Percentiles rank a stretch among this genome's conserved stretches.
phyloP scores from a whole-genome alignment of 768 basidiomycete species.

The Plicaturopsis crispa region DNA sequence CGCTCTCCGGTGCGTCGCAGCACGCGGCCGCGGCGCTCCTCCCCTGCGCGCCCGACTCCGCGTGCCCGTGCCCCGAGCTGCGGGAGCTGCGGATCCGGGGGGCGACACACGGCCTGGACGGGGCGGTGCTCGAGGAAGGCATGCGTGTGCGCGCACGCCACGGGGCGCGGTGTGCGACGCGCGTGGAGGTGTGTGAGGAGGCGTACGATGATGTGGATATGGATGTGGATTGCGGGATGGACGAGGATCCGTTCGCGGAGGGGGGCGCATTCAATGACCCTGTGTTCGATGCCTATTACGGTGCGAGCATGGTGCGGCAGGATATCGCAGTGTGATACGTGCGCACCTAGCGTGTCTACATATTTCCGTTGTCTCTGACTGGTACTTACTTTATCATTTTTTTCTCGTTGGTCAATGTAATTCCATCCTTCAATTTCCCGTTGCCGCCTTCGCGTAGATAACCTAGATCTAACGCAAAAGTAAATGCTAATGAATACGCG shows the following conservation, averaged over 20 bases:
- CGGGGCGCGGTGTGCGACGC: conserved; percentile 6
- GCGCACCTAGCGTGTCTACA: no score
- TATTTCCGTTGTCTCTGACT: no score
- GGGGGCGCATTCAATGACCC: conserved; percentile 31
- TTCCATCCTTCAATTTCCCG: no score
- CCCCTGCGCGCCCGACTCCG: conserved; percentile 11
- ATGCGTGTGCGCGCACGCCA: conserved; percentile 12
- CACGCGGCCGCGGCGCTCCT: conserved; percentile 11
- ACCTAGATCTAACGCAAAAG: no score
- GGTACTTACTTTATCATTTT: no score
- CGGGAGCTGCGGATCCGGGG: conserved; percentile 10
- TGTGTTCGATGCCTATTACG: conserved; percentile 20
- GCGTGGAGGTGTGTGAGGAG: no score
- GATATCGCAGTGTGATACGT: no score
- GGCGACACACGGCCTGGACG: conserved; percentile 10
- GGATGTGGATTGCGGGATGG: conserved; percentile 5
- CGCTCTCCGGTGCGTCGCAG: conserved; percentile 13
- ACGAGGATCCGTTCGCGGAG: conserved; percentile 17
- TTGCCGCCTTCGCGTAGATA: no score
- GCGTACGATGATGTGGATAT: background rate
- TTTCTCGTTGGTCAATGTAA: no score
- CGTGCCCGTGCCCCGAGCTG: conserved; percentile 7
- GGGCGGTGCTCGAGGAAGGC: conserved; percentile 7
- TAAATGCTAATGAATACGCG: no score
- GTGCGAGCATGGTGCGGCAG: no score